Percentiles rank a stretch among this genome's conserved stretches.
phyloP scores from a whole-genome alignment of 2,329 filamentous ascomycete genomes.

The Alternaria consortialis region DNA sequence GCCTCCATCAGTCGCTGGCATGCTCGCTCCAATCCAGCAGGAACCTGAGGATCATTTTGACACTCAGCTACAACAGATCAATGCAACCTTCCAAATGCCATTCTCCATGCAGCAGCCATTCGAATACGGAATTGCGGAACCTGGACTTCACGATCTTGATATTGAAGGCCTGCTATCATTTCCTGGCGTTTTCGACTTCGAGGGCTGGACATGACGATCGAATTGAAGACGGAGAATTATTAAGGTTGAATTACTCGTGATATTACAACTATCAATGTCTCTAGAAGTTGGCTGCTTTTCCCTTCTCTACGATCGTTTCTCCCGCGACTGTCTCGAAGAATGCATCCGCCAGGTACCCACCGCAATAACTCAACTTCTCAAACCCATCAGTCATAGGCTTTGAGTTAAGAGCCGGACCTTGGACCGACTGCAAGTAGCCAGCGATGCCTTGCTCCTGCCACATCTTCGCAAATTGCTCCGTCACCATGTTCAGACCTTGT shows the following conservation, averaged over 20 bases:
- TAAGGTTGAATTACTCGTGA: not conserved
- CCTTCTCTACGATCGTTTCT: slow-evolving; percentile 27
- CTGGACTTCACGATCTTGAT: slow-evolving; percentile 12
- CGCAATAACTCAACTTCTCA: slow-evolving; percentile 50
- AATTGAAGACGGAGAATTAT: not conserved
- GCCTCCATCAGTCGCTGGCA: slow-evolving; percentile 14
- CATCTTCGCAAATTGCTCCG: slow-evolving; percentile 47
- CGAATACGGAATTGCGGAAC: not conserved
- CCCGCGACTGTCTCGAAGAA: slow-evolving; percentile 50
- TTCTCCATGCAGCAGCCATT: slow-evolving; percentile 22
- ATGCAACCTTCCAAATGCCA: slow-evolving; percentile 20
- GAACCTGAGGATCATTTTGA: not conserved
- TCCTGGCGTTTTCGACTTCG: slow-evolving; percentile 24
- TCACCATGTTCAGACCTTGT: slow-evolving; percentile 48
- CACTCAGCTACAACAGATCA: slow-evolving; percentile 1
- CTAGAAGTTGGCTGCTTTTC: not conserved
- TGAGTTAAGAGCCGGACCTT: slow-evolving; percentile 34
- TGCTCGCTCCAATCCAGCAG: slow-evolving; percentile 4
- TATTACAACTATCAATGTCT: not conserved
- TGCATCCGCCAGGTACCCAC: slow-evolving; percentile 50
- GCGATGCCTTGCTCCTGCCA: slow-evolving; percentile 51
- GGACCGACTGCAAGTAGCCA: slow-evolving; percentile 44
- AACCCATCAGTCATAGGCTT: slow-evolving; percentile 48
- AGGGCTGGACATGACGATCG: slow-evolving; percentile 7
- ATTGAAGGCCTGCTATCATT: slow-evolving; percentile 21